Conservation (phyloP, 306 rosid species). For the Acacia confusa region DNA sequence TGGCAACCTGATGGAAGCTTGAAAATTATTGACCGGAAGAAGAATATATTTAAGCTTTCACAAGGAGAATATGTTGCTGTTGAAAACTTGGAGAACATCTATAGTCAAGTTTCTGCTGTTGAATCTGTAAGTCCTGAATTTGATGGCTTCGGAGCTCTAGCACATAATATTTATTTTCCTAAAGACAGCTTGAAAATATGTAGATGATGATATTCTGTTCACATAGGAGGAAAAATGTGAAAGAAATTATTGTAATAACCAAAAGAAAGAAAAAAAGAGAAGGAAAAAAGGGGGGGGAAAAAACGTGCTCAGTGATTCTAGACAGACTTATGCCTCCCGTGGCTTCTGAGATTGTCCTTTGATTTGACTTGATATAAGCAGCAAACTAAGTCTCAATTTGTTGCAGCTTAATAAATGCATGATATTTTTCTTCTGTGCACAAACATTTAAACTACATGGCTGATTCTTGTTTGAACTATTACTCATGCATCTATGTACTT, state of each 20-base stretch:
- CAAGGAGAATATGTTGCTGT: slow-evolving; percentile 99
- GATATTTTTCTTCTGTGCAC: background rate
- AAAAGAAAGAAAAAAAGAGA: background rate
- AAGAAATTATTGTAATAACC: background rate
- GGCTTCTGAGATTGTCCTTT: slow-evolving; percentile 6
- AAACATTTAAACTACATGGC: background rate
- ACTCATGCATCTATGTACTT: background rate
- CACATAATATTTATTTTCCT: slow-evolving; percentile 6
- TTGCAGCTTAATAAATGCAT: slow-evolving; percentile 1
- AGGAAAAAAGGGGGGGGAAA: background rate
- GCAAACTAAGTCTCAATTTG: background rate
- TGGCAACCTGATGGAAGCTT: slow-evolving; percentile 96
- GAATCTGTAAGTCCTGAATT: slow-evolving; percentile 64
- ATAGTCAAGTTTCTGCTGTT: slow-evolving; percentile 61
- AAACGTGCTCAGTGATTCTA: background rate
- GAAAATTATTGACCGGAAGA: slow-evolving; percentile 94
- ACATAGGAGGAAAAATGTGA: background rate
- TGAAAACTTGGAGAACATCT: slow-evolving; percentile 91
- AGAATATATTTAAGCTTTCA: slow-evolving; percentile 97
- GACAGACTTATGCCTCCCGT: slow-evolving; percentile 4
- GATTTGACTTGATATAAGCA: background rate
- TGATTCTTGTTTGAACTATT: slow-evolving; percentile 17
- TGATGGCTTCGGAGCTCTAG: slow-evolving; percentile 14
- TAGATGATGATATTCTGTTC: slow-evolving; percentile 9
- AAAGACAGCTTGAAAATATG: slow-evolving; percentile 10